Conservation (phyloP, 1,284 basidiomycete genomes). For the Cyathus olla region DNA sequence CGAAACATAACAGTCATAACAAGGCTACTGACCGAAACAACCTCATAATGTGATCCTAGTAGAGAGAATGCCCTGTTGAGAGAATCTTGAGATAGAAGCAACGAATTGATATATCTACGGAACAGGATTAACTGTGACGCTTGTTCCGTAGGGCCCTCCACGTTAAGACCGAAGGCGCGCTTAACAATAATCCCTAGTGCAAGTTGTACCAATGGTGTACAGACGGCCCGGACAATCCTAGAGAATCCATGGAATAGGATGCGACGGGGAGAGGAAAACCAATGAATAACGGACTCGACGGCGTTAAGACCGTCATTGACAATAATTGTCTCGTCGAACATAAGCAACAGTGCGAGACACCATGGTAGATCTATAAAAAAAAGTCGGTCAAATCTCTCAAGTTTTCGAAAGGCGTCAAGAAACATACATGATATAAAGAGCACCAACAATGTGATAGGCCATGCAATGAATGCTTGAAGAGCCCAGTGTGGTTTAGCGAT, state of each 20-base stretch:
- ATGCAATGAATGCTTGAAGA: conserved; percentile 48
- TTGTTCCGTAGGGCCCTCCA: conserved; percentile 30
- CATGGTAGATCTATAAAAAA: conserved; percentile 49
- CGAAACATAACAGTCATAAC: neutral
- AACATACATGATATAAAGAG: conserved; percentile 40
- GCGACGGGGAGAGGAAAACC: conserved; percentile 54
- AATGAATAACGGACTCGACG: conserved; percentile 52
- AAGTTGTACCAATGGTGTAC: conserved; percentile 51
- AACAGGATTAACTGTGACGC: conserved; percentile 44
- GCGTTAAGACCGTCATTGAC: conserved; percentile 33
- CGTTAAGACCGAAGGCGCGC: conserved; percentile 52
- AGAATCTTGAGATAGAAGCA: conserved; percentile 45
- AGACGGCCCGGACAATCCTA: conserved; percentile 48
- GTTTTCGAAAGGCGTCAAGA: neutral
- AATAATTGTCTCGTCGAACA: conserved; percentile 44
- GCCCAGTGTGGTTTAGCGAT: conserved; percentile 39
- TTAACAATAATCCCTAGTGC: conserved; percentile 52
- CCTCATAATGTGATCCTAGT: conserved; percentile 56
- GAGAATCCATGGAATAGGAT: conserved; percentile 52
- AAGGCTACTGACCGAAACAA: conserved; percentile 44
- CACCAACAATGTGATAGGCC: conserved; percentile 48
- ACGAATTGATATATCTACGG: conserved; percentile 50
- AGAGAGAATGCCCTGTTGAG: conserved; percentile 51
- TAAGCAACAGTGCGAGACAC: conserved; percentile 49
- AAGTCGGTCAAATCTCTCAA: neutral